Conservation (phyloP, 2,329 filamentous ascomycete genomes). For the Trichophyton benhamiae region DNA sequence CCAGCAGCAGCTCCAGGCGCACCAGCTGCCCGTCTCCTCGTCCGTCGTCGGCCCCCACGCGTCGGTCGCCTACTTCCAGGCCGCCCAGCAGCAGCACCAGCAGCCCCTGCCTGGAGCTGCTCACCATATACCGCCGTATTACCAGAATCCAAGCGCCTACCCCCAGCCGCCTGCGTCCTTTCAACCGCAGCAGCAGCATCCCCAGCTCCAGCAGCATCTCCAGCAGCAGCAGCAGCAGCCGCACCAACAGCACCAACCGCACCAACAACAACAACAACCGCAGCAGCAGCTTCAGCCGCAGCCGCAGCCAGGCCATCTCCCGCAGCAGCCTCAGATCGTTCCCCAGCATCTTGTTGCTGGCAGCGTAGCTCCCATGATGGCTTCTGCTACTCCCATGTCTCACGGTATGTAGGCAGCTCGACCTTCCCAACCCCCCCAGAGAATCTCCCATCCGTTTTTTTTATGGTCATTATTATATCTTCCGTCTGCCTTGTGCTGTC, state of each 20-base stretch:
- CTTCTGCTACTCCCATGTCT: conserved; percentile 10
- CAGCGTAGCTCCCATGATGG: conserved; percentile 14
- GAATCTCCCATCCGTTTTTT: neutral
- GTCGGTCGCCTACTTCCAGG: conserved; percentile 1
- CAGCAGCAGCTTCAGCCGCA: neutral
- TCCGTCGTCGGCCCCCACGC: conserved; percentile 8
- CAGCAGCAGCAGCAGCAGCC: conserved; percentile 9
- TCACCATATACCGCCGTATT: conserved; percentile 10
- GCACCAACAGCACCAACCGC: conserved; percentile 10
- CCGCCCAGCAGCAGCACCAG: conserved; percentile 2
- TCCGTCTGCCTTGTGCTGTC: neutral
- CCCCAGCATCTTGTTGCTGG: conserved; percentile 10
- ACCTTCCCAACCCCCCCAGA: neutral
- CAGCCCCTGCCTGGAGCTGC: neutral
- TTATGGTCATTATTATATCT: no score
- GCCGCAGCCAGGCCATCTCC: conserved; percentile 9
- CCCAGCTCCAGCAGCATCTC: conserved; percentile 11
- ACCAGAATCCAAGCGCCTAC: conserved; percentile 9
- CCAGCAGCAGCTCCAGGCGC: conserved; percentile 12
- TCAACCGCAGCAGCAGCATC: conserved; percentile 8
- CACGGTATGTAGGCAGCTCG: conserved; percentile 9
- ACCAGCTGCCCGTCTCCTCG: conserved; percentile 10
- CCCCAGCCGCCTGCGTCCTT: conserved; percentile 9
- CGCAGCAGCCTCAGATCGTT: conserved; percentile 12
- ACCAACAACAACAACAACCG: conserved; percentile 6